Percentiles rank a stretch among this genome's conserved stretches.
These are phyloP conservation scores for Podospora comata DNA, from an alignment of 495 filamentous ascomycete genomes.

Conservation along the genomic window DNA sequence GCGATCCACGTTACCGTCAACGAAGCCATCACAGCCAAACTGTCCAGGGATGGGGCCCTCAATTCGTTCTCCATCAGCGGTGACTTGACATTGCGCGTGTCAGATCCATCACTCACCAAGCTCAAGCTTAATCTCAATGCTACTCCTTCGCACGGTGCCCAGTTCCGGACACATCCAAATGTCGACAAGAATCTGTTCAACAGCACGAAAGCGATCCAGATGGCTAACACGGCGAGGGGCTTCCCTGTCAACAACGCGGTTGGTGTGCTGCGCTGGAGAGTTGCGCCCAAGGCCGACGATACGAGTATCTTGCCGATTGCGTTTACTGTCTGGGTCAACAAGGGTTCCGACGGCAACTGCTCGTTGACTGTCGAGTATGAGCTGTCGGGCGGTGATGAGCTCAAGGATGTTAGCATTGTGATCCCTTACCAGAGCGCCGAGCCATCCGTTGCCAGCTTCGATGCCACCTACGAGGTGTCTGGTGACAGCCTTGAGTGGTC, in stretches of 20 bases:
- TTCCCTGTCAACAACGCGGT: conserved; percentile 91
- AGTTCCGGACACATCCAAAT: conserved; percentile 92
- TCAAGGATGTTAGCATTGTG: conserved; percentile 80
- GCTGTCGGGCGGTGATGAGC: conserved; percentile 65
- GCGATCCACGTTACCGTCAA: conserved; percentile 82
- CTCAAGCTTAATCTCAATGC: conserved; percentile 77
- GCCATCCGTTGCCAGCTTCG: conserved; percentile 85
- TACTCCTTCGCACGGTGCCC: conserved; percentile 69
- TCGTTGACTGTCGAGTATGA: conserved; percentile 93
- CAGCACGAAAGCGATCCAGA: conserved; percentile 72
- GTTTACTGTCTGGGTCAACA: conserved; percentile 95
- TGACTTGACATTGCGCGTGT: conserved; percentile 82
- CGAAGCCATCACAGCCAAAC: conserved; percentile 80
- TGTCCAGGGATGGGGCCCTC: conserved; percentile 79
- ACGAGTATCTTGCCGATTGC: conserved; percentile 76
- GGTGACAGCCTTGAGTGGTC: conserved; percentile 93
- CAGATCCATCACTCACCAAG: conserved; percentile 81
- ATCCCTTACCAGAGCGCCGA: conserved; percentile 83
- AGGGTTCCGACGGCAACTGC: conserved; percentile 70
- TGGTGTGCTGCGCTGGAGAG: conserved; percentile 84
- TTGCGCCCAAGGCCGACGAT: conserved; percentile 67
- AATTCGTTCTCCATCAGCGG: conserved; percentile 85
- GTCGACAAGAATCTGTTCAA: conserved; percentile 85
- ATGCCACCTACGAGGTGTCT: conserved; percentile 89
- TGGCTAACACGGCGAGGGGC: conserved; percentile 75